Evolutionary conservation across 345 rosid genomes (phyloP), one percentile per base, ranked within the genome.

Genomic region (Populus davidiana): DNA sequence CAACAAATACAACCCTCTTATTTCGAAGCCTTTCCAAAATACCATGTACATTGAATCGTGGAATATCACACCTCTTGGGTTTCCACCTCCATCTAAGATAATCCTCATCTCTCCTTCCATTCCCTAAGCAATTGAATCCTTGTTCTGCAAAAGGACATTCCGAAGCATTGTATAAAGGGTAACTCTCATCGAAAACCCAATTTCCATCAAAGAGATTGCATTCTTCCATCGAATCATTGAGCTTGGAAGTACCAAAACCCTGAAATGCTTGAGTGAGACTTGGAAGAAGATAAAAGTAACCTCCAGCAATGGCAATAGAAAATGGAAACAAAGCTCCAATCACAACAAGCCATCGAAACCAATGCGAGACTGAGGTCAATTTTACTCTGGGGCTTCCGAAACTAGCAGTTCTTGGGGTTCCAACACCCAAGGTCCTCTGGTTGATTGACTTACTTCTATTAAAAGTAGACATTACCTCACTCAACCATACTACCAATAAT

Each of bases 21-120:
- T 85, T 87, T 75, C 89, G 85, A 76, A 94, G 80, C 82, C 80
- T 80, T 87, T 89, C 87, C 83, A 93, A 77, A 2, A 88, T 79
- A 62, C 71, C 70, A 41, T 47, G 56, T 17, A 86, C 91, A 74
- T 84, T 77, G 39, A 94, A 90, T 73, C 89, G 89, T 27, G 91
- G 89, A 39, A 94, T 83, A 61, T 84, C 82, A 70, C 98, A 94
- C 59, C 81, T 70, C 83, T 79, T 86, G 59, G 97, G 94, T 83
- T 91, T 90, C 97, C 97, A 93, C 81, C 91, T 89, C 97, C 91
- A 93, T 75, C 86, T 89, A 16, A 90, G 86, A 86, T 89, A 93
- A 75, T 82, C 88, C 8, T 78, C 77, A 62, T 90, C 88, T 47
- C 74, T 77, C 82, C 98, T 83, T 43, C 99, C 94, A 52, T 93